Evolutionary conservation across 192 early-diverging fungal species (phyloP).

Genomic region (Coemansia sp.): DNA sequence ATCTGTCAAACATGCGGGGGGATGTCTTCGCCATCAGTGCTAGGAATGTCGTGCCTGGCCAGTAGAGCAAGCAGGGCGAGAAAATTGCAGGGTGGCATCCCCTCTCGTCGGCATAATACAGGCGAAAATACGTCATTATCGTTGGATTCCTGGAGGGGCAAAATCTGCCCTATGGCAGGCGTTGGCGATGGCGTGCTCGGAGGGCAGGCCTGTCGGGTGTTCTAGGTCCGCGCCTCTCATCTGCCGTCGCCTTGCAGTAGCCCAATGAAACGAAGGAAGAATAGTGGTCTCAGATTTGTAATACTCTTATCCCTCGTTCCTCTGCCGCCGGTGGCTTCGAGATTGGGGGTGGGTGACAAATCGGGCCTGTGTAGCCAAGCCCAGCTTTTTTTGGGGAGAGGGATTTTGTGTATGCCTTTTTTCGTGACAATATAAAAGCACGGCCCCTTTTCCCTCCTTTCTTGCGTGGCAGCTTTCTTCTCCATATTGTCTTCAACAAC

Average conservation of each 20-base stretch:
- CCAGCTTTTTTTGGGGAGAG: background rate
- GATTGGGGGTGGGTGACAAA: slow-evolving; percentile 1
- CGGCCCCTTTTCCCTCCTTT: background rate
- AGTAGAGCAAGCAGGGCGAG: background rate
- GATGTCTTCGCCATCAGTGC: background rate
- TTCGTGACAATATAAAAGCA: background rate
- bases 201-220: background rate
- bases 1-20: background rate
- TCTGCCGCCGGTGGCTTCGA: background rate
- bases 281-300: slow-evolving; percentile 1
- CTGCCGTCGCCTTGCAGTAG: background rate
- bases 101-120: background rate
- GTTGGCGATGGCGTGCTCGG: slow-evolving; percentile 17
- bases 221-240: background rate
- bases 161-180: slow-evolving; percentile 6
- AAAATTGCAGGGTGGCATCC: background rate
- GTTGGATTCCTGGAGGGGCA: background rate
- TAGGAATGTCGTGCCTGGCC: background rate
- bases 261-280: slow-evolving; percentile 4
- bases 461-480: background rate
- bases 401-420: background rate
- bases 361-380: background rate
- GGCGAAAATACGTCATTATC: background rate
- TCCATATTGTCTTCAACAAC: background rate
- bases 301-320: slow-evolving; percentile 2